These are phyloP conservation scores for Maudiozyma turicensis DNA, from an alignment of 805 yeast species.

Conservation along the genomic window DNA sequence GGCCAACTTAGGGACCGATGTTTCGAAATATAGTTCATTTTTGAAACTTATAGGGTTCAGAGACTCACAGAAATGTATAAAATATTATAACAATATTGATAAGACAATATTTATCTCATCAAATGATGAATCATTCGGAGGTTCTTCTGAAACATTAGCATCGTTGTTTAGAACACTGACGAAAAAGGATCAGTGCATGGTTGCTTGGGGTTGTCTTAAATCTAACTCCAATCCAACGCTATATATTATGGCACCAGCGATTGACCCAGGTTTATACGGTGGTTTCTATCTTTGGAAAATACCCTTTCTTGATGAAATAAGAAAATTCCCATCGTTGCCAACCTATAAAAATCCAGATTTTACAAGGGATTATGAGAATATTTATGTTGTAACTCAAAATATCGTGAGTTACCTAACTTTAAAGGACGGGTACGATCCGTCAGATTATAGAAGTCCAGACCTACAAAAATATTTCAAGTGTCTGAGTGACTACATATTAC, in stretches of 20 bases:
- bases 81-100: constrained; percentile 42
- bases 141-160: constrained; percentile 59
- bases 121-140: constrained; percentile 45
- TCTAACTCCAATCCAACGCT: constrained; percentile 45
- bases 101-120: constrained; percentile 61
- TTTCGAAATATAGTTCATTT: constrained; percentile 35
- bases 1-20: constrained; percentile 27
- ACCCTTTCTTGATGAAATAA: constrained; percentile 69
- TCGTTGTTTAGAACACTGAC: constrained; percentile 55
- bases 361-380: constrained; percentile 15
- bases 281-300: constrained; percentile 62
- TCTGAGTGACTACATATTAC: constrained; percentile 56
- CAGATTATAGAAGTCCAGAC: constrained; percentile 52
- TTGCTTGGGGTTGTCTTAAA: constrained; percentile 63
- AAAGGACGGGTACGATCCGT: constrained; percentile 44
- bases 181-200: constrained; percentile 44
- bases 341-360: constrained; percentile 3
- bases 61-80: constrained; percentile 32
- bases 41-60: constrained; percentile 64
- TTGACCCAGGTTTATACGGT: constrained; percentile 33
- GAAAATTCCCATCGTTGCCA: constrained; percentile 44
- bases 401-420: constrained; percentile 35
- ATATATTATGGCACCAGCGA: constrained; percentile 52
- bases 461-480: constrained; percentile 58
- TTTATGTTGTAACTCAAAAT: constrained; percentile 17